Percentiles rank a stretch among this genome's conserved stretches.
These are phyloP conservation scores for Poa annua DNA, from an alignment of 176 grass and related monocot species.

Conservation along the genomic window DNA sequence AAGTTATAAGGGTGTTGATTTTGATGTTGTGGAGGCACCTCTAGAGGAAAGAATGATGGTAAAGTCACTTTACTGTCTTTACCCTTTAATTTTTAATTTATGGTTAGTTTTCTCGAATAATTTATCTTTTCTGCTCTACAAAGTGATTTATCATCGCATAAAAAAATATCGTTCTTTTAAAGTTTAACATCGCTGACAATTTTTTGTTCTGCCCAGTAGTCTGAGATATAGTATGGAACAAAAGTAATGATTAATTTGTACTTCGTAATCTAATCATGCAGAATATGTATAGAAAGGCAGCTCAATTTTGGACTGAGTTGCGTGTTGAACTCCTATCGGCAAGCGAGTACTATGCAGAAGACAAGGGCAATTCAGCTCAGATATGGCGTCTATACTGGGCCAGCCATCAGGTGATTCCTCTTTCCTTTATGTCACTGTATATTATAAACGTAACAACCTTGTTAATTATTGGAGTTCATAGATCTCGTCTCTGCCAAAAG, in stretches of 20 bases:
- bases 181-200: slow-evolving; percentile 17
- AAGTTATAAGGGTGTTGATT: slow-evolving; percentile 88
- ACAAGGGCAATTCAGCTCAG: slow-evolving; percentile 74
- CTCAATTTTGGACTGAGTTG: slow-evolving; percentile 92
- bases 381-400: slow-evolving; percentile 95
- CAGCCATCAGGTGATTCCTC: slow-evolving; percentile 81
- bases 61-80: slow-evolving; percentile 29
- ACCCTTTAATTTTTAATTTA: slow-evolving; percentile 24
- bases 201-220: slow-evolving; percentile 16
- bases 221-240: background rate
- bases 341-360: slow-evolving; percentile 74
- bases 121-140: slow-evolving; percentile 20
- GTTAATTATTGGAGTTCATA: slow-evolving; percentile 3
- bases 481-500: background rate
- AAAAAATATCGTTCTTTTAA: slow-evolving; percentile 2
- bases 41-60: slow-evolving; percentile 97
- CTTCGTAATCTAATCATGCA: slow-evolving; percentile 50
- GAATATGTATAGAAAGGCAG: slow-evolving; percentile 92
- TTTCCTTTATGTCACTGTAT: slow-evolving; percentile 33
- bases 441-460: slow-evolving; percentile 12
- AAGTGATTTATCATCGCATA: slow-evolving; percentile 10
- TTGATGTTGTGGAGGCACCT: slow-evolving; percentile 84
- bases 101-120: slow-evolving; percentile 24
- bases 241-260: slow-evolving; percentile 7
- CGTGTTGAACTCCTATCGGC: slow-evolving; percentile 91